Percentiles rank a stretch among this genome's conserved stretches.
These are phyloP conservation scores for Lepidium didymum DNA, from an alignment of 345 rosid species.

Conservation along the genomic window DNA sequence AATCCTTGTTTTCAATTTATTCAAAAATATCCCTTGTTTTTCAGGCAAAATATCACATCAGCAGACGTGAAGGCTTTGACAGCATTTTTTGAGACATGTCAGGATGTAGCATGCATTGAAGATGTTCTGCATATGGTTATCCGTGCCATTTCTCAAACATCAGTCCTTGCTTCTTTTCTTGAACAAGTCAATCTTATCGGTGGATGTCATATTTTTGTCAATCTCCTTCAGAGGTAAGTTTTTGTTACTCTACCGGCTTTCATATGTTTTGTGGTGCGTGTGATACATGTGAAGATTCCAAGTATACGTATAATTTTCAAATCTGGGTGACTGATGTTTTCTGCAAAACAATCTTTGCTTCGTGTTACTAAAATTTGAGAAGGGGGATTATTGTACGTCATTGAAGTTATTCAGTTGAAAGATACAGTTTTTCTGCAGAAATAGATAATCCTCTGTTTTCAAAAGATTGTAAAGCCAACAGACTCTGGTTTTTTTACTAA, in stretches of 20 bases:
- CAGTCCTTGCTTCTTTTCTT: conserved; percentile 63
- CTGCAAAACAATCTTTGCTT: neutral
- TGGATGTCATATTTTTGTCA: conserved; percentile 81
- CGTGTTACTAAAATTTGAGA: neutral
- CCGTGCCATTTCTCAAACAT: conserved; percentile 74
- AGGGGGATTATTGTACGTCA: neutral
- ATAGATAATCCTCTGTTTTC: neutral
- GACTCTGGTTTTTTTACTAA: conserved; percentile 6
- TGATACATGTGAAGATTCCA: conserved; percentile 7
- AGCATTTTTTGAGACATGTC: conserved; percentile 82
- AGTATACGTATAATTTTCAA: neutral
- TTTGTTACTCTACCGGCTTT: neutral
- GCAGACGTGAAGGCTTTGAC: conserved; percentile 67
- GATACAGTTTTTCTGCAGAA: neutral
- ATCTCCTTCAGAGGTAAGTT: conserved; percentile 78
- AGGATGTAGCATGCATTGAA: conserved; percentile 87
- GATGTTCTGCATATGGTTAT: conserved; percentile 90
- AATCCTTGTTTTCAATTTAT: conserved; percentile 11
- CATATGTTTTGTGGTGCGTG: neutral
- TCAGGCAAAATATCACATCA: conserved; percentile 67
- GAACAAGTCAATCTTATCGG: conserved; percentile 83
- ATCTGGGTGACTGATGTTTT: neutral
- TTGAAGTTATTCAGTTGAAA: neutral
- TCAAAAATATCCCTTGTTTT: conserved; percentile 10
- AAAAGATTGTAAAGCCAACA: neutral